A percentile compares a stretch with the other conserved stretches of the same genome.
Conservation (phyloP, 2,329 filamentous ascomycete genomes). For the Nemania sp. region DNA sequence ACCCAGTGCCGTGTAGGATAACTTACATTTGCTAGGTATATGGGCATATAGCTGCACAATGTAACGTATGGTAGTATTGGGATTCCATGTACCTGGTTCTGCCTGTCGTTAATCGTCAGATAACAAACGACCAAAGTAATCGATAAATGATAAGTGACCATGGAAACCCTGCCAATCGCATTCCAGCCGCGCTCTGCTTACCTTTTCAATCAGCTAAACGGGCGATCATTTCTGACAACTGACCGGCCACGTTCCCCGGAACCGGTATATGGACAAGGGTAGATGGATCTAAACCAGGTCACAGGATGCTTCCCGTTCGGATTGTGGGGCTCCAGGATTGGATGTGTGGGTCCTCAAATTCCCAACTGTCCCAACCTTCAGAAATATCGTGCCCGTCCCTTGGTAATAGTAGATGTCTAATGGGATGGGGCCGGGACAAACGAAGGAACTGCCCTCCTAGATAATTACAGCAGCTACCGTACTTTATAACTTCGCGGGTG, state of each 20-base stretch:
- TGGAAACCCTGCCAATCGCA: not conserved
- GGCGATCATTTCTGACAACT: slow-evolving; percentile 26
- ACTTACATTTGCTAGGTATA: too few species aligned
- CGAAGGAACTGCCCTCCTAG: too few species aligned
- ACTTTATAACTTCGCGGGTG: too few species aligned
- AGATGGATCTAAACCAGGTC: slow-evolving; percentile 19
- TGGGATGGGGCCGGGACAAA: too few species aligned
- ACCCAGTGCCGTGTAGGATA: too few species aligned
- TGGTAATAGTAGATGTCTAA: too few species aligned
- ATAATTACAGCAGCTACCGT: too few species aligned
- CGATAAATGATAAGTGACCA: slow-evolving; percentile 11
- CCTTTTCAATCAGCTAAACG: slow-evolving; percentile 5
- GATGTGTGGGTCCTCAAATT: not conserved
- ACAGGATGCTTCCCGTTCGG: slow-evolving; percentile 21
- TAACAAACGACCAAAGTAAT: slow-evolving; percentile 12
- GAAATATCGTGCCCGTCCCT: not conserved
- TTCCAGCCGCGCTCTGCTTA: not conserved
- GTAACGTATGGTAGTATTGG: slow-evolving; percentile 9
- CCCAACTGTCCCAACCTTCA: not conserved
- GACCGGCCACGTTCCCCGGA: slow-evolving; percentile 26
- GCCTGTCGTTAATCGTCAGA: slow-evolving; percentile 9
- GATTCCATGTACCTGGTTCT: slow-evolving; percentile 19
- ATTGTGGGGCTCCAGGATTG: slow-evolving; percentile 8
- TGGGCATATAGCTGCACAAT: slow-evolving; percentile 6
- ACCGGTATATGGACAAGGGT: slow-evolving; percentile 21